Evolutionary conservation across 768 basidiomycete genomes (phyloP), one percentile per base, ranked within the genome.

Genomic region (Xerocomellus dryophilus): DNA sequence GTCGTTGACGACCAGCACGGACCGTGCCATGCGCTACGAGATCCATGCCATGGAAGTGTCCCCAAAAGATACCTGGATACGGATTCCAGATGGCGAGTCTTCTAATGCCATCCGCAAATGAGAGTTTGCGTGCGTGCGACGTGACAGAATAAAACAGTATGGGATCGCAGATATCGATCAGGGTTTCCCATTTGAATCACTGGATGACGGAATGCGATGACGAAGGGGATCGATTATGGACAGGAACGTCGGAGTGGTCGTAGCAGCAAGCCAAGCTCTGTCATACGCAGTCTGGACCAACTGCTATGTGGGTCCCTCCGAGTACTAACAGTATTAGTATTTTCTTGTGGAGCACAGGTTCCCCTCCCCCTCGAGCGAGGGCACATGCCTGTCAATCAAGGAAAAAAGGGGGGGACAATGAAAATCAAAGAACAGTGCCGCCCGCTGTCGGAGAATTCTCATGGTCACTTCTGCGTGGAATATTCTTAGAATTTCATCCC

Each of bases 121-220:
- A 36, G 23, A 43, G 25, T 38, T n/a, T 39, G 40, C 38, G 18
- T 17, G 36, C 31, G 21, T 23, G 18, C 46, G 27, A 43, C 53
- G 25, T 56, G 45, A 47, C 32, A 34, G 12, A 42, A 23, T 49
- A 27, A 27, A 27, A 27, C 27, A 49, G 25, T n/a, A 47, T 29
- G 23, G 35, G 48, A 60, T 60, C 59, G 29, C 43, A 36, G 44
- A 51, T 56, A 57, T 27, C 48, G 59, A 60, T 60, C 59, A 47
- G 12, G 41, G 39, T 11, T 50, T 43, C 38, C 56, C 21, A 52
- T 43, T 49, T 11, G 44, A 40, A 50, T 38, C 21, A 11, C 14
- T 21, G 15, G n/a, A 54, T 63, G 58, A 63, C 61, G 61, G 54
- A 53, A 63, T 56, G 49, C 35, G 53, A 46, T 63, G 61, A 59